Base-by-base conservation (phyloP, 1,284 basidiomycete species). In the Trametes polyzona region DNA sequence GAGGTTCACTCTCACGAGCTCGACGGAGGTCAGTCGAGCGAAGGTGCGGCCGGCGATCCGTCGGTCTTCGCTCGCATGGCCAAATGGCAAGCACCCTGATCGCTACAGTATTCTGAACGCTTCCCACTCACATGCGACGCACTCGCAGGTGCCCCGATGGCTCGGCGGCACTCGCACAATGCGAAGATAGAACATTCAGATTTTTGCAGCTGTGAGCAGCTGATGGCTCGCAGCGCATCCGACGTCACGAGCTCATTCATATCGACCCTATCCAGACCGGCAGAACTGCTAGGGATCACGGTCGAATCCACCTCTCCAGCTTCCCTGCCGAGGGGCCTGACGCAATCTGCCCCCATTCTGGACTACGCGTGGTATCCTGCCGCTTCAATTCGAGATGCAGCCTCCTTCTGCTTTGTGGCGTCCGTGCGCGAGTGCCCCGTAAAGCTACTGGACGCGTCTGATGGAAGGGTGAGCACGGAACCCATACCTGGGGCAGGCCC, bases 371-470 rank as follows among this genome's bases (percentile, higher is more conserved):
- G 94, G 94, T 96, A 90, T 67, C 93, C 93, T 0, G 78, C 81
- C 0, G 92, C 93, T 0, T 83, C 83, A 5, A 62, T 73, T 0
- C 65, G 69, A 5, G 76, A 84, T 46, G 82, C 85, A 1, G 81
- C 86, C 0, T 78, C 86, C 1, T 95, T 83, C 70, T 96, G 94
- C 72, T 93, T 95, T 66, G 76, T 91, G 2, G 81, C 89, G 0
- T 91, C 91, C 6, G 83, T 94, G 4, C 80, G 91, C 10, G 93
- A 95, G 69, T 83, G 83, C 57, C 93, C 93, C 0, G 83, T 96
- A 1, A 88, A 90, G 61, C 77, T 96, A 7, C 72, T 96, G 1
- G 92, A 96, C 66, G 94, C 84, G 0, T 75, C 73, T 0, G 84
- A 89, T 69, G 92, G 93, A 30, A 76, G 88, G 69, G 53, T 55